These are phyloP conservation scores for Pleurozium schreberi DNA, from an alignment of 225 moss, liverwort and hornwort species.

Conservation along the genomic window DNA sequence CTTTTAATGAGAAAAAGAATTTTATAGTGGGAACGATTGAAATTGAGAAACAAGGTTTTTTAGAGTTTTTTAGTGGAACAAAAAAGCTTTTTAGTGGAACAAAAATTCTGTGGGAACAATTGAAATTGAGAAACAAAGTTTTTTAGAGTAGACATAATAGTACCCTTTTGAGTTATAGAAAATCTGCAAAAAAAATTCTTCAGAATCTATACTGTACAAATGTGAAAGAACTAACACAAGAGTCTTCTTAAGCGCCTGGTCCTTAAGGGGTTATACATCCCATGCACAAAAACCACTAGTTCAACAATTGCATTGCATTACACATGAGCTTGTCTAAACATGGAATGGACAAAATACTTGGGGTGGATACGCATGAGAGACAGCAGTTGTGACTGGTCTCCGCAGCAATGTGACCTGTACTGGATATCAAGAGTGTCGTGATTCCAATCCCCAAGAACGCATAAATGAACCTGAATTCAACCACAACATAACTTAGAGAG, in stretches of 20 bases:
- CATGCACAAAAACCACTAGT: background rate
- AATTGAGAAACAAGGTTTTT: too few species aligned
- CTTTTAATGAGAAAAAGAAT: too few species aligned
- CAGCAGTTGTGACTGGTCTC: slow-evolving; percentile 82
- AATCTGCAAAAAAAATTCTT: background rate
- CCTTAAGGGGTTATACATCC: background rate
- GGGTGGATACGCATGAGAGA: slow-evolving; percentile 74
- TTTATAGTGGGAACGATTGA: too few species aligned
- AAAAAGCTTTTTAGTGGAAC: too few species aligned
- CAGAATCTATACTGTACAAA: background rate
- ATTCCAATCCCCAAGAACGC: slow-evolving; percentile 70
- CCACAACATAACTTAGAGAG: background rate
- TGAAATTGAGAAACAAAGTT: too few species aligned
- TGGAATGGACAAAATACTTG: background rate
- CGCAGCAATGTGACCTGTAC: slow-evolving; percentile 80
- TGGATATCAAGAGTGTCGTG: slow-evolving; percentile 56
- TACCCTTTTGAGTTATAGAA: background rate
- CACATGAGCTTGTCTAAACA: background rate
- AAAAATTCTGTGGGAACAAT: too few species aligned
- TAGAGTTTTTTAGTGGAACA: too few species aligned
- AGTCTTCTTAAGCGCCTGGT: background rate
- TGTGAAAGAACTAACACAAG: background rate
- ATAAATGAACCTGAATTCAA: slow-evolving; percentile 74
- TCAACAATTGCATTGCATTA: background rate
- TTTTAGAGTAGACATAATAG: background rate